Percentiles rank a stretch among this genome's conserved stretches.
Evolutionary conservation across 2,329 filamentous ascomycete genomes (phyloP).

Genomic region (Mycosphaerelloides madeirae): DNA sequence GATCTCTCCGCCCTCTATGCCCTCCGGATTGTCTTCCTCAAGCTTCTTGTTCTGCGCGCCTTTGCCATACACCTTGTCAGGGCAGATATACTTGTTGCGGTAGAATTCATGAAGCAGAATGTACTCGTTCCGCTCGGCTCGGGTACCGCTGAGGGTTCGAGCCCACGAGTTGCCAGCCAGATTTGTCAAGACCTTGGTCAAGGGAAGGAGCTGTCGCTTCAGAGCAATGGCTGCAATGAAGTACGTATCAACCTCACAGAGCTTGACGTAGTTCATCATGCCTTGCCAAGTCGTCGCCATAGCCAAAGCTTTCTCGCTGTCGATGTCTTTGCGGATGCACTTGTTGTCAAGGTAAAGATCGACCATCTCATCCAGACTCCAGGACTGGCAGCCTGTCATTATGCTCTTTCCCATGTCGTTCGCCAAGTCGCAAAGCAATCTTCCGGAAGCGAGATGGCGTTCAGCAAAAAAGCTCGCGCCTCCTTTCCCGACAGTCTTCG

Average conservation of each 20-base stretch:
- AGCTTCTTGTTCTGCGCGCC: constrained; percentile 57
- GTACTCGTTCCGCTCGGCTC: constrained; percentile 97
- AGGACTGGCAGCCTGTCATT: constrained; percentile 96
- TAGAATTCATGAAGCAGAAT: constrained; percentile 97
- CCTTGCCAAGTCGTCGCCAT: constrained; percentile 76
- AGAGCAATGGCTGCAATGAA: constrained; percentile 89
- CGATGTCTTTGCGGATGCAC: constrained; percentile 73
- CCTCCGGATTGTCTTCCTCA: constrained; percentile 68
- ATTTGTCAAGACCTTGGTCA: constrained; percentile 94
- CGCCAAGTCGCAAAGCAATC: constrained; percentile 85
- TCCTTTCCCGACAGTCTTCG: constrained; percentile 75
- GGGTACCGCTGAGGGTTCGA: constrained; percentile 87
- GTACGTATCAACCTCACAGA: constrained; percentile 93
- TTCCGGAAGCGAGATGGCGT: constrained; percentile 80
- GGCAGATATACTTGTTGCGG: constrained; percentile 95
- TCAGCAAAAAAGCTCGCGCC: constrained; percentile 91
- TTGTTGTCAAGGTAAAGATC: constrained; percentile 74
- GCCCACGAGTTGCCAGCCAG: constrained; percentile 98
- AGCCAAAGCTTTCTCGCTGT: constrained; percentile 80
- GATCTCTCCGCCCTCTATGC: constrained; percentile 58
- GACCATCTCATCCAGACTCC: constrained; percentile 98
- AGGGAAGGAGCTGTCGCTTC: constrained; percentile 81
- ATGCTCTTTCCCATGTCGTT: constrained; percentile 96
- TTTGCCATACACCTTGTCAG: constrained; percentile 84
- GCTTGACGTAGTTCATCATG: constrained; percentile 85